phyloP scores from a whole-genome alignment of 805 yeast species.

The Pichia occidentalis region DNA sequence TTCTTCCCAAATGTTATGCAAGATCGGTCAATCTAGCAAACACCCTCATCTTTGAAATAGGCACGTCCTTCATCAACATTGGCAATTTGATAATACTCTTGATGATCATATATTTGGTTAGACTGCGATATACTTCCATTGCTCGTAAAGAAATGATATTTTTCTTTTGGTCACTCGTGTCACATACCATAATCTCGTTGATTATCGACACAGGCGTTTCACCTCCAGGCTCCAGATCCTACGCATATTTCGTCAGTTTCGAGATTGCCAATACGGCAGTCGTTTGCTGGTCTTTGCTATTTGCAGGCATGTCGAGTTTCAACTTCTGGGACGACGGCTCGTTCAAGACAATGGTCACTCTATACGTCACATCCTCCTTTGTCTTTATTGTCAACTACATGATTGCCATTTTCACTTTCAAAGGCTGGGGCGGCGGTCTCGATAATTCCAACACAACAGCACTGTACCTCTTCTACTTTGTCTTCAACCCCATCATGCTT shows the following conservation, averaged over 20 bases:
- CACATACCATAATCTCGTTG: conserved; percentile 56
- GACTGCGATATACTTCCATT: conserved; percentile 88
- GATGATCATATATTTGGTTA: conserved; percentile 68
- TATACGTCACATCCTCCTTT: conserved; percentile 44
- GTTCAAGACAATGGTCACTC: conserved; percentile 46
- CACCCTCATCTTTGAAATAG: conserved; percentile 83
- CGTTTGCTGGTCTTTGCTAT: conserved; percentile 59
- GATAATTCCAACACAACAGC: conserved; percentile 52
- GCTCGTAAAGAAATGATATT: conserved; percentile 83
- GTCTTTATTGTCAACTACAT: conserved; percentile 65
- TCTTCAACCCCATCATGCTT: conserved; percentile 64
- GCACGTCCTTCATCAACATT: conserved; percentile 80
- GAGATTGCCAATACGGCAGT: conserved; percentile 74
- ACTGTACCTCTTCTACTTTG: conserved; percentile 62
- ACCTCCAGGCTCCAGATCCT: conserved; percentile 74
- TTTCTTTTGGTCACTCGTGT: conserved; percentile 55
- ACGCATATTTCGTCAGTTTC: conserved; percentile 74
- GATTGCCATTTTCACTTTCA: conserved; percentile 66
- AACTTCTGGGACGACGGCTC: conserved; percentile 97
- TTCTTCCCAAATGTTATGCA: conserved; percentile 75
- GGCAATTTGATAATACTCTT: conserved; percentile 60
- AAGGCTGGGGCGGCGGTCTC: conserved; percentile 49
- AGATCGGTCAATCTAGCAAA: conserved; percentile 83
- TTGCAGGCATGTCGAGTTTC: conserved; percentile 75
- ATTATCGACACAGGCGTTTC: conserved; percentile 89